phyloP scores from a whole-genome alignment of 768 basidiomycete species.

The Lactarius pseudohatsudake region DNA sequence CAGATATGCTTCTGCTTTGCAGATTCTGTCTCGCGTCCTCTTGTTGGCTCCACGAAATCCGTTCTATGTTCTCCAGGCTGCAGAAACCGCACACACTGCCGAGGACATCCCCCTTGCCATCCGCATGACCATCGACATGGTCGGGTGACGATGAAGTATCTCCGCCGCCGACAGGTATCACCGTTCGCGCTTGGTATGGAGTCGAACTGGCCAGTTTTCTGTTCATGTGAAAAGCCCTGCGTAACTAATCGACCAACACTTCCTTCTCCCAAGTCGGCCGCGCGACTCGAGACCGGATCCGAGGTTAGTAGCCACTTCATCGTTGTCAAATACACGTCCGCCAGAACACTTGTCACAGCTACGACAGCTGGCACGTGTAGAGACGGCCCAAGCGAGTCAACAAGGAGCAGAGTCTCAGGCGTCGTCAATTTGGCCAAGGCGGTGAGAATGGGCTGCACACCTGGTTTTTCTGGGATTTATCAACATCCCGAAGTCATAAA shows the following conservation, averaged over 20 bases:
- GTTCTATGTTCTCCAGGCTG: constrained; percentile 78
- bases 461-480: not conserved
- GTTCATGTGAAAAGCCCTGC: too few relatives aligned
- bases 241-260: not conserved
- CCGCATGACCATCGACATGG: constrained; percentile 78
- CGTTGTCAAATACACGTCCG: constrained; percentile 16
- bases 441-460: not conserved
- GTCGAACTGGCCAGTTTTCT: constrained; percentile 63
- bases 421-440: constrained; percentile 15
- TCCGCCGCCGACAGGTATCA: constrained; percentile 49
- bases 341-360: constrained; percentile 16
- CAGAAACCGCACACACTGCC: constrained; percentile 83
- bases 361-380: constrained; percentile 23
- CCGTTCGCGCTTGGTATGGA: constrained; percentile 78
- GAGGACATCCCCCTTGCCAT: constrained; percentile 73
- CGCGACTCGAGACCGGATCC: constrained; percentile 21
- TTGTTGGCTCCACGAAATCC: constrained; percentile 85
- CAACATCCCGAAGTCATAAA: not conserved
- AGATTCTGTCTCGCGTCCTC: constrained; percentile 78
- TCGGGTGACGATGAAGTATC: constrained; percentile 55
- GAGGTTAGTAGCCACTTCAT: constrained; percentile 12
- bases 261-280: constrained; percentile 8
- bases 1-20: constrained; percentile 72
- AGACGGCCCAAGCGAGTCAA: constrained; percentile 1
- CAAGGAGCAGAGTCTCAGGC: constrained; percentile 10